Evolutionary conservation across 129 eudicot species (phyloP).

Genomic region (Apium graveolens): DNA sequence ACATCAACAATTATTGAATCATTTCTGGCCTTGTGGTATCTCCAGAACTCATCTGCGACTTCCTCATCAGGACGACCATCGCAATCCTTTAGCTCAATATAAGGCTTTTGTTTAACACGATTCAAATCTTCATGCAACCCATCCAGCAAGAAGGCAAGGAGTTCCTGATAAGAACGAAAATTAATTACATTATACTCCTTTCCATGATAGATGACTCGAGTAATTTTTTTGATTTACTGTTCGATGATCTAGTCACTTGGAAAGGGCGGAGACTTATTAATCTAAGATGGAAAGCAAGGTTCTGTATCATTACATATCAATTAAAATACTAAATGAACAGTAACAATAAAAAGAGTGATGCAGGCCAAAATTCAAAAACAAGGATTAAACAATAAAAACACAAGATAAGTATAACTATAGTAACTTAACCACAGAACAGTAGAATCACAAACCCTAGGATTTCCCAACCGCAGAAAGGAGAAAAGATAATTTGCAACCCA

Average conservation of each 20-base stretch:
- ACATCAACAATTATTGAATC: constrained; percentile 91
- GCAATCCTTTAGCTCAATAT: constrained; percentile 74
- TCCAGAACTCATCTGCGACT: constrained; percentile 94
- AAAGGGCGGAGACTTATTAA: not conserved
- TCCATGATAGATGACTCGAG: not conserved
- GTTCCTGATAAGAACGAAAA: constrained; percentile 48
- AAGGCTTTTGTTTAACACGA: constrained; percentile 97
- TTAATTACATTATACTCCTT: not conserved
- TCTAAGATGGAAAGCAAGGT: not conserved
- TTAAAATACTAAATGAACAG: not conserved
- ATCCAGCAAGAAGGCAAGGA: constrained; percentile 91
- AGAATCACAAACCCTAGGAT: no score
- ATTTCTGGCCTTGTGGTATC: constrained; percentile 85
- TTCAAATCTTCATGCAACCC: constrained; percentile 98
- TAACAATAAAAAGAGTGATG: not conserved
- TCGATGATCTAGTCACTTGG: not conserved
- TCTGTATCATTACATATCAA: not conserved
- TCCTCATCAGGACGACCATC: constrained; percentile 93
- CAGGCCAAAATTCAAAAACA: not conserved
- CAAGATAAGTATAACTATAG: not conserved
- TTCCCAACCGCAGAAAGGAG: not conserved
- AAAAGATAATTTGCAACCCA: not conserved
- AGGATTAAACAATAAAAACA: not conserved
- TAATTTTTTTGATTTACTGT: not conserved
- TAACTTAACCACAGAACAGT: not conserved